A percentile compares a stretch with the other conserved stretches of the same genome.
Evolutionary conservation across 2,329 filamentous ascomycete species (phyloP).

Genomic region (Penicillium brasilianum): DNA sequence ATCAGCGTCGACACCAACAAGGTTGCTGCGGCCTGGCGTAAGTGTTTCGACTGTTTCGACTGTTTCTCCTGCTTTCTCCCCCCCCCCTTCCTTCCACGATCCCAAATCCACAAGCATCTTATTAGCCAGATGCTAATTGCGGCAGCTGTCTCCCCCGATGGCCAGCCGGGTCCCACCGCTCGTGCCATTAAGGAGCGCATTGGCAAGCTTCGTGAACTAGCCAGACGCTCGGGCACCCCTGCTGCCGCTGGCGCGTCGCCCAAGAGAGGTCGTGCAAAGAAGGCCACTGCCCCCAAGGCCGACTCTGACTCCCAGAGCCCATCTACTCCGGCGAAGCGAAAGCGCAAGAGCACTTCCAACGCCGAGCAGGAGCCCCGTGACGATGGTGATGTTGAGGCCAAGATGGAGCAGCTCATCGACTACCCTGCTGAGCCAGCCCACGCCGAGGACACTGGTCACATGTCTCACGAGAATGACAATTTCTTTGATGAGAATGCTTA

Average conservation of each 20-base stretch:
- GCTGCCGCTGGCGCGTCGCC: background rate
- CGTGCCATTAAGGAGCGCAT: conserved; percentile 49
- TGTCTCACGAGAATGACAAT: background rate
- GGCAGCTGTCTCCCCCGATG: conserved; percentile 21
- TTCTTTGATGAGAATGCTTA: background rate
- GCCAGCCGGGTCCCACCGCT: conserved; percentile 39
- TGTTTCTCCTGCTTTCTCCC: no score
- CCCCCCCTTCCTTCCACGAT: no score
- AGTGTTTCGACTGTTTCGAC: conserved; percentile 22
- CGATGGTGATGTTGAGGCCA: background rate
- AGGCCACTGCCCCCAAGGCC: background rate
- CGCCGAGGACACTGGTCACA: background rate
- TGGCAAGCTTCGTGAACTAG: conserved; percentile 38
- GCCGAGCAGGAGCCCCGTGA: background rate
- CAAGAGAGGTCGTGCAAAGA: conserved; percentile 1
- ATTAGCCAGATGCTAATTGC: background rate
- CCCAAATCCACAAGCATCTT: no score
- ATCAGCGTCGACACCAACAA: conserved; percentile 41
- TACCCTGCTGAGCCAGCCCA: background rate
- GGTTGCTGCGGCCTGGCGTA: conserved; percentile 48
- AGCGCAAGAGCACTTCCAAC: background rate
- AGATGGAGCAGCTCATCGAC: background rate
- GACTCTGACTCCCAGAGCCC: background rate
- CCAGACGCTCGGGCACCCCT: conserved; percentile 12
- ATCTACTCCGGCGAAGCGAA: background rate